Conservation (phyloP, 2,329 filamentous ascomycete species). For the Aspergillus brunneoviolaceus region DNA sequence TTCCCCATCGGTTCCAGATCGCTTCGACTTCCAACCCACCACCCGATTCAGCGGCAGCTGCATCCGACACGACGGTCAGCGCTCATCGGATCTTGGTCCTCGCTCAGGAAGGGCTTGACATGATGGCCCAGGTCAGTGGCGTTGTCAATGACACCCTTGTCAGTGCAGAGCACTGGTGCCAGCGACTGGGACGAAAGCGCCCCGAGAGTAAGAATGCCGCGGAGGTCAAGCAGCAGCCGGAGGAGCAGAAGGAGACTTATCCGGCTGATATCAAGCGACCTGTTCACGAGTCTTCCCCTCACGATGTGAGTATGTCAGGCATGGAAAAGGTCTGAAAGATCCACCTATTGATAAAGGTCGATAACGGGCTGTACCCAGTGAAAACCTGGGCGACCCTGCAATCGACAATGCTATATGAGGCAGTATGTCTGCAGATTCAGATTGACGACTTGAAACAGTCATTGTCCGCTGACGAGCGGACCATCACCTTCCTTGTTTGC, state of each 20-base stretch:
- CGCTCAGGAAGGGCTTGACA: conserved; percentile 86
- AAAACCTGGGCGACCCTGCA: not conserved
- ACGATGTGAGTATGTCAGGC: conserved; percentile 40
- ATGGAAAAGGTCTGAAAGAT: conserved; percentile 30
- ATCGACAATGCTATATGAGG: not conserved
- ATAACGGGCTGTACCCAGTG: not conserved
- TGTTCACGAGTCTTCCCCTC: conserved; percentile 17
- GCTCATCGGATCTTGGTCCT: conserved; percentile 80
- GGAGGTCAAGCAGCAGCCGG: conserved; percentile 21
- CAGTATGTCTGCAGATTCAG: not conserved
- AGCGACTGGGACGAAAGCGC: conserved; percentile 63
- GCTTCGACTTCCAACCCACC: conserved; percentile 56
- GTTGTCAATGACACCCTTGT: conserved; percentile 87
- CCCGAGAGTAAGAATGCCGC: conserved; percentile 26
- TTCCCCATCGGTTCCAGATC: conserved; percentile 78
- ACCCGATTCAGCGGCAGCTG: conserved; percentile 32
- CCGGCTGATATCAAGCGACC: conserved; percentile 32
- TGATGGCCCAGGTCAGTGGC: conserved; percentile 87
- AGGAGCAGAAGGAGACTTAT: conserved; percentile 18
- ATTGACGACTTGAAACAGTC: not conserved
- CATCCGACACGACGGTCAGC: conserved; percentile 51
- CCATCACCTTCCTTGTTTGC: not conserved
- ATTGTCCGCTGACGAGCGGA: not conserved
- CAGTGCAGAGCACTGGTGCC: conserved; percentile 89
- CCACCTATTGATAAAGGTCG: not conserved